These are phyloP conservation scores for Actinidia arguta DNA, from an alignment of 179 eudicot genomes.

Conservation along the genomic window DNA sequence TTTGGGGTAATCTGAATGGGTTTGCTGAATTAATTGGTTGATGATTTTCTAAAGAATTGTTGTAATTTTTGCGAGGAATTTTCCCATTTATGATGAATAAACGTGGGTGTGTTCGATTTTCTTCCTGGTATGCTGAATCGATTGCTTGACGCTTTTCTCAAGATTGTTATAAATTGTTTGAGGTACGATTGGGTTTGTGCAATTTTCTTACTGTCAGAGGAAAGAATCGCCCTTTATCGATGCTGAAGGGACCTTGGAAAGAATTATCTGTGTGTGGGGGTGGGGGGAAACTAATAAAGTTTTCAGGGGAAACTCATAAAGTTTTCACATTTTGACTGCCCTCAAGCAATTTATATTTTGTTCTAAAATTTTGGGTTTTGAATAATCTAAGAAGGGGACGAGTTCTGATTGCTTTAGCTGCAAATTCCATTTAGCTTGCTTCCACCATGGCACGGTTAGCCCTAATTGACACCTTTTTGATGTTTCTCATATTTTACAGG, in stretches of 20 bases:
- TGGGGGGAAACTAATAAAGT: too few relatives aligned
- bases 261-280: neutral
- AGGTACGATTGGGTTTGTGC: neutral
- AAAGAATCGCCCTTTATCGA: neutral
- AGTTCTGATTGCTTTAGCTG: neutral
- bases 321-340: neutral
- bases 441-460: neutral
- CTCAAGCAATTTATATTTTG: neutral
- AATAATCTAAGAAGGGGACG: neutral
- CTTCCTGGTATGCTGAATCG: neutral
- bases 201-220: neutral
- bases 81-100: neutral
- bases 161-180: neutral
- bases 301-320: too few relatives aligned
- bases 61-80: neutral
- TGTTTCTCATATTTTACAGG: constrained; percentile 6
- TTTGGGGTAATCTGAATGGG: neutral
- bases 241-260: neutral
- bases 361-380: neutral
- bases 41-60: neutral
- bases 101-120: neutral
- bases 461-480: neutral
- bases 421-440: neutral
- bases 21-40: neutral
- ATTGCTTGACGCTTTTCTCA: neutral